phyloP scores from a whole-genome alignment of 192 early-diverging fungal genomes.

The Coemansia sp. region DNA sequence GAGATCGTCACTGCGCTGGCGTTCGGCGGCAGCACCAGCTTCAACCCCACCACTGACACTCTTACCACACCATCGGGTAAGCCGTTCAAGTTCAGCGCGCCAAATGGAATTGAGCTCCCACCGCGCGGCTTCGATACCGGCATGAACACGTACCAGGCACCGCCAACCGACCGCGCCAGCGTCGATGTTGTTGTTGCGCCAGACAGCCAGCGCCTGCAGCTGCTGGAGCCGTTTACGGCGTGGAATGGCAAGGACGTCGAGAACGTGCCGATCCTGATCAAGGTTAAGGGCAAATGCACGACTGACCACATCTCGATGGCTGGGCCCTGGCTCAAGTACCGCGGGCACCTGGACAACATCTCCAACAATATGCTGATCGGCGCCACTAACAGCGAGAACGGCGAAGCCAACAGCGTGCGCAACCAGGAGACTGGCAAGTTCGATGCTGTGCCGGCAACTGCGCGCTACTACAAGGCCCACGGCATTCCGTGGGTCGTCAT shows the following conservation, averaged over 20 bases:
- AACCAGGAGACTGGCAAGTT: conserved; percentile 73
- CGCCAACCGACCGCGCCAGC: conserved; percentile 75
- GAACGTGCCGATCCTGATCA: conserved; percentile 85
- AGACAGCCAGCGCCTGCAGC: conserved; percentile 87
- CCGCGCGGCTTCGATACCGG: conserved; percentile 92
- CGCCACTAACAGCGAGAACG: conserved; percentile 88
- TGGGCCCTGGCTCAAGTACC: conserved; percentile 90
- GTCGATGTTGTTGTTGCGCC: conserved; percentile 79
- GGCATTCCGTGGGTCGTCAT: conserved; percentile 89
- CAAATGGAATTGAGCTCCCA: conserved; percentile 86
- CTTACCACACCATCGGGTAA: conserved; percentile 85
- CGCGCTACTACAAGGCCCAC: conserved; percentile 92
- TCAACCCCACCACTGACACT: conserved; percentile 93
- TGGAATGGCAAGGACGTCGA: conserved; percentile 90
- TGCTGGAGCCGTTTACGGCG: conserved; percentile 78
- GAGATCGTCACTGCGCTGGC: conserved; percentile 95
- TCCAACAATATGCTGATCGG: conserved; percentile 99
- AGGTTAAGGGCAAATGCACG: conserved; percentile 98
- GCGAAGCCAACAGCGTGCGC: conserved; percentile 72
- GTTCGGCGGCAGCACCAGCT: conserved; percentile 87
- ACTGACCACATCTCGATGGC: conserved; percentile 98
- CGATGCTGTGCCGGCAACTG: conserved; percentile 88
- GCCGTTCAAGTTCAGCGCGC: conserved; percentile 88
- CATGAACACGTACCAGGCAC: conserved; percentile 91
- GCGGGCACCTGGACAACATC: conserved; percentile 98